These are phyloP conservation scores for Spathaspora boniae DNA, from an alignment of 805 yeast species.

Conservation along the genomic window DNA sequence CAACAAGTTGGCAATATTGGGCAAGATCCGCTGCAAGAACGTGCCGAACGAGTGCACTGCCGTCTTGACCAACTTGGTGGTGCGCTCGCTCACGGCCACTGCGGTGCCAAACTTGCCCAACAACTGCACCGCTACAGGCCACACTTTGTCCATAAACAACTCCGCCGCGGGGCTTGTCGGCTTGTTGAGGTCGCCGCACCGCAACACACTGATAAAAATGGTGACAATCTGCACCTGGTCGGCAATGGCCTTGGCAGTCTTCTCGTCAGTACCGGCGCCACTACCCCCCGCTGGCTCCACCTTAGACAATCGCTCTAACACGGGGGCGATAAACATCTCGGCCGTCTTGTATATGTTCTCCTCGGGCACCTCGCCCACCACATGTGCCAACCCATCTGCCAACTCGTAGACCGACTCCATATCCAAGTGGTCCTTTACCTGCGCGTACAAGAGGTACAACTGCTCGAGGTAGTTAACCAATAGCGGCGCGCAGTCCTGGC, in stretches of 20 bases:
- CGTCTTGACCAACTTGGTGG: constrained; percentile 63
- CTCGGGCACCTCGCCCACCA: constrained; percentile 59
- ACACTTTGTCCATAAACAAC: constrained; percentile 48
- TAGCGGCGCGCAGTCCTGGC: constrained; percentile 79
- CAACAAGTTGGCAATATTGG: constrained; percentile 61
- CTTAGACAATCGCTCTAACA: constrained; percentile 40
- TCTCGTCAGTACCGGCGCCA: constrained; percentile 18
- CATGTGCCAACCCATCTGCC: constrained; percentile 86
- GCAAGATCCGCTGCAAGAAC: constrained; percentile 56
- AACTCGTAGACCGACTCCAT: constrained; percentile 70
- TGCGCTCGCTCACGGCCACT: constrained; percentile 67
- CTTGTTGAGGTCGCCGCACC: constrained; percentile 39
- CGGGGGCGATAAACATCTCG: constrained; percentile 64
- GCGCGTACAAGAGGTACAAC: constrained; percentile 67
- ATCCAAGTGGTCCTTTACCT: constrained; percentile 52
- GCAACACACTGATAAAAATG: constrained; percentile 55
- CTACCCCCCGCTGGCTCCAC: constrained; percentile 11
- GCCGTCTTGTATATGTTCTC: constrained; percentile 52
- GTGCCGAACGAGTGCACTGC: constrained; percentile 60
- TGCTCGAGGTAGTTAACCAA: constrained; percentile 70
- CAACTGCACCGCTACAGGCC: constrained; percentile 54
- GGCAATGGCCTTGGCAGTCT: constrained; percentile 45
- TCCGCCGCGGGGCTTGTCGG: constrained; percentile 49
- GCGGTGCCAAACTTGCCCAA: constrained; percentile 56
- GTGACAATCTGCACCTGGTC: constrained; percentile 71